Base-by-base conservation (phyloP, 495 filamentous ascomycete genomes). In the Aspergillus carlsbadensis region DNA sequence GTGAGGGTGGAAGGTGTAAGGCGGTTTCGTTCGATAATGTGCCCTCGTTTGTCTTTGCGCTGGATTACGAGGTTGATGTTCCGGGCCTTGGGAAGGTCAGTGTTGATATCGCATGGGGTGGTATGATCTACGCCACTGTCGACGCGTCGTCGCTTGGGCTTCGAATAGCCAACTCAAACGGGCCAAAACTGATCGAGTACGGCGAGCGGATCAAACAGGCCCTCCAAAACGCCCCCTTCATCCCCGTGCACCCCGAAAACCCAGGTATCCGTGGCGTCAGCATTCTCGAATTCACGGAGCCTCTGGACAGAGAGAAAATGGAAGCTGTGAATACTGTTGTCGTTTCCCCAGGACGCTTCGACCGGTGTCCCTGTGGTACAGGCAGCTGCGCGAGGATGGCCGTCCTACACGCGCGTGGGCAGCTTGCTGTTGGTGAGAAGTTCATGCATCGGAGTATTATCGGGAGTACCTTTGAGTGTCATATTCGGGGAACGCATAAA, bases 311-410 rank as follows among this genome's bases (percentile, higher is more conserved):
- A n/a, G n/a, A n/a, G n/a, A n/a, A n/a, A n/a, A 4, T 65, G 17
- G 51, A 48, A 18, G 64, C 66, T n/a, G 31, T 31, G 2, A 72
- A 72, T 47, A 60, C 70, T 2, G 65, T 67, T 14, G 61, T 74
- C 26, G 70, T 72, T 6, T 72, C 69, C 2, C 71, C 71, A 1
- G 71, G 71, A 8, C 54, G 71, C 18, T 66, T 72, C 34, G 71
- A 74, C 57, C 68, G 71, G 4, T 68, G 69, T 33, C 71, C 70
- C 8, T 74, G 71, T 52, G 71, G 71, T 3, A 71, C 71, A 15
- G 71, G 69, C 10, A 74, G 64, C 7, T 69, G 48, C 52, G 71
- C 71, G 11, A 64, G 71, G n/a, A 26, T 74, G 21, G 71, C 71
- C 0, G 62, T 69, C 6, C 29, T 74, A 46, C 68, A 74, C 57